phyloP scores from a whole-genome alignment of 768 basidiomycete species.

The Rhizopogon vinicolor region DNA sequence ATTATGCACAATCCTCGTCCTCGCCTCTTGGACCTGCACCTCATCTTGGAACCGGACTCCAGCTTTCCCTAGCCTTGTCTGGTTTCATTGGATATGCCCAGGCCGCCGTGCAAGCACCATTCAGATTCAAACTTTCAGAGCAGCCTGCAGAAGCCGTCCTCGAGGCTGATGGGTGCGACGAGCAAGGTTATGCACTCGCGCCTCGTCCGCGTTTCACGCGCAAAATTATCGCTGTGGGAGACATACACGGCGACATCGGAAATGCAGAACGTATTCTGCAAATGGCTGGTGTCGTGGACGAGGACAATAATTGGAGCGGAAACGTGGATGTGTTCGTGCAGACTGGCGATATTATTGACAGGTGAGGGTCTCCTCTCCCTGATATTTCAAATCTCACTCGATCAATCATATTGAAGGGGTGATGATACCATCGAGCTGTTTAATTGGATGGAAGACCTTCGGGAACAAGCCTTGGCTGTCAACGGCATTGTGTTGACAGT shows the following conservation, averaged over 20 bases:
- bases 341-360: conserved; percentile 93
- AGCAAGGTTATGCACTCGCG: conserved; percentile 3
- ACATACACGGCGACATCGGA: conserved; percentile 83
- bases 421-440: conserved; percentile 89
- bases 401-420: conserved; percentile 45
- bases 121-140: conserved; percentile 10
- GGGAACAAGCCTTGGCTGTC: conserved; percentile 60
- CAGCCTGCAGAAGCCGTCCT: conserved; percentile 6
- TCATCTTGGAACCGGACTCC: conserved; percentile 21
- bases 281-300: conserved; percentile 75
- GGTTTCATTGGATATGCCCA: conserved; percentile 19
- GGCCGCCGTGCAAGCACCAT: conserved; percentile 17
- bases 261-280: conserved; percentile 79
- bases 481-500: conserved; percentile 76
- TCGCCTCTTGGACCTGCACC: conserved; percentile 28
- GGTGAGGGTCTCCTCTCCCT: conserved; percentile 39
- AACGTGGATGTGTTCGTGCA: conserved; percentile 86
- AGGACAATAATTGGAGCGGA: conserved; percentile 74
- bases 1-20: conserved; percentile 23
- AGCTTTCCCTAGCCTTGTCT: conserved; percentile 20
- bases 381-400: conserved; percentile 7
- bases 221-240: conserved; percentile 85
- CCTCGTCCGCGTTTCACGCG: conserved; percentile 28
- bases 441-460: conserved; percentile 76
- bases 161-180: neutral